Evolutionary conservation across 768 basidiomycete genomes (phyloP), one percentile per base, ranked within the genome.

Genomic region (Rhodotorula taiwanensis): DNA sequence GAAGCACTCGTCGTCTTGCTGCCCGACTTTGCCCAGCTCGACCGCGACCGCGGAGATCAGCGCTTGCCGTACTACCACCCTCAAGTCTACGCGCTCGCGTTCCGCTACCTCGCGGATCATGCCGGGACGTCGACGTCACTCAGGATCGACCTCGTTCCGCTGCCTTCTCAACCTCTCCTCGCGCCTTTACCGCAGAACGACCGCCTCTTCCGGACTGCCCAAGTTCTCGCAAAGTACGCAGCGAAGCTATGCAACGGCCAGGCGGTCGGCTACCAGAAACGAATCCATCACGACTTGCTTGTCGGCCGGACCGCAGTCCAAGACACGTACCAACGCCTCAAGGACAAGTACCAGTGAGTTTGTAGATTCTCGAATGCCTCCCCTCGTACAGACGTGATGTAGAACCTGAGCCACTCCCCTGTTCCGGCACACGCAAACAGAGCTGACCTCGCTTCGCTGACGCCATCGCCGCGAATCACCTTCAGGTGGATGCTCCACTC

Each of bases 61-160:
- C 72, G 74, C 9, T 62, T 95, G 4, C 94, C 94, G 0, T 97
- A 89, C 72, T 97, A 94, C 71, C 92, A 98, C 71, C 94, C 94
- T 1, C 72, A 84, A 3, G 88, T 94, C 14, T 77, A 75, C 5
- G 86, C 87, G 62, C 79, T 98, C 39, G 90, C 88, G 0, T 90
- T 93, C 73, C 83, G 84, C n/a, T 90, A 85, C 74, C 62, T 87
- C 57, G 72, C 60, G 0, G 27, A 51, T 0, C 8, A 48, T 2
- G 21, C 55, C 0, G 6, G 42, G 33, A 30, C 41, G 3, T 27
- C 60, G 3, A 28, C 58, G 23, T 25, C 25, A 1, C 55, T 60
- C 16, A 64, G 60, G 5, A 47, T 70, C 50, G 64, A 70, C 48
- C 31, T 55, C 51, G 16, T 62, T 27, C 51, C 69, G 0, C 44